Percentiles rank a stretch among this genome's conserved stretches.
phyloP scores from a whole-genome alignment of 768 basidiomycete genomes.

The Suillus spraguei region DNA sequence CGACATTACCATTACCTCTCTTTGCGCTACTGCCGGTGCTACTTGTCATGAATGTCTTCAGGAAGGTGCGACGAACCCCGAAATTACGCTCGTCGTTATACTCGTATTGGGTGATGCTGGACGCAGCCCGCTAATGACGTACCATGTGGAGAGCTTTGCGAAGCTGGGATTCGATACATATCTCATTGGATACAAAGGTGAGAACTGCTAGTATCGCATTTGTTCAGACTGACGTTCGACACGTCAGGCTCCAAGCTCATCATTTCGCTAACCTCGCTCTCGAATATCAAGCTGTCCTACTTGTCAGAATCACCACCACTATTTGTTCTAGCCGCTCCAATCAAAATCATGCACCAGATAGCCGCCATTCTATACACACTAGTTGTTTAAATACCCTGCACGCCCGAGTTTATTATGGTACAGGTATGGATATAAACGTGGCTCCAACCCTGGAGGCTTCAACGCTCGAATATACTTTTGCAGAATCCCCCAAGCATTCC shows the following conservation, averaged over 20 bases:
- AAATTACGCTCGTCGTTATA: conserved; percentile 76
- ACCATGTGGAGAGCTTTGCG: conserved; percentile 93
- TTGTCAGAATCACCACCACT: conserved; percentile 63
- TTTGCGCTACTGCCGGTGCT: conserved; percentile 21
- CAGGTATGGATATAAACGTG: conserved; percentile 58
- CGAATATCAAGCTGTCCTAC: conserved; percentile 66
- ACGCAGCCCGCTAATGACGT: conserved; percentile 97
- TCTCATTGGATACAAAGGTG: conserved; percentile 87
- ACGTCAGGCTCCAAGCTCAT: conserved; percentile 74
- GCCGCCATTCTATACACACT: conserved; percentile 62
- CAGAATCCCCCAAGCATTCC: conserved; percentile 98
- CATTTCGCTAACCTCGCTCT: conserved; percentile 67
- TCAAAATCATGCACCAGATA: conserved; percentile 79
- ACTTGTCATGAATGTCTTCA: conserved; percentile 16
- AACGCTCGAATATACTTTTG: background rate
- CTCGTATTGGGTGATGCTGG: conserved; percentile 96
- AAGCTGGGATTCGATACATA: conserved; percentile 73
- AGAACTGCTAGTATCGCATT: conserved; percentile 18
- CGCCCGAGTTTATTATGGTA: conserved; percentile 85
- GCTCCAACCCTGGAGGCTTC: background rate
- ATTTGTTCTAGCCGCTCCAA: conserved; percentile 75
- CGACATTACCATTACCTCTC: conserved; percentile 13
- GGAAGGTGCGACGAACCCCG: conserved; percentile 26
- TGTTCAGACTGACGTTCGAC: conserved; percentile 10
- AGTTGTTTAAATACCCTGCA: conserved; percentile 56